phyloP scores from a whole-genome alignment of 225 moss, liverwort and hornwort species.

The Marchantia polymorpha region DNA sequence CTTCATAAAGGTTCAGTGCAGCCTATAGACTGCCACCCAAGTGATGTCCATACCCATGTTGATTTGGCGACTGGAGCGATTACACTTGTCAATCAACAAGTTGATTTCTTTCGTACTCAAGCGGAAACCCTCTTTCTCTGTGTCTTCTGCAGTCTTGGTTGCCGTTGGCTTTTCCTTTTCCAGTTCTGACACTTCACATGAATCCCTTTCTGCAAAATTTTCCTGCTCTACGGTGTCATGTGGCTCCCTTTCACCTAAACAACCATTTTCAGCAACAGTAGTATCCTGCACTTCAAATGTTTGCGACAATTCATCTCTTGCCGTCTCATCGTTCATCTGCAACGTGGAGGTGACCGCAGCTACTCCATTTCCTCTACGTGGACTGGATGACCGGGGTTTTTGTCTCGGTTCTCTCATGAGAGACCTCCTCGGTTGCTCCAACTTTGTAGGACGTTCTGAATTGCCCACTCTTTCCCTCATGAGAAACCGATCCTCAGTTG shows the following conservation, averaged over 20 bases:
- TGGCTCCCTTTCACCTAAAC: background rate
- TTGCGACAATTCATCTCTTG: background rate
- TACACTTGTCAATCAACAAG: constrained; percentile 23
- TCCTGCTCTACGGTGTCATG: background rate
- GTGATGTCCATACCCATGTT: constrained; percentile 32
- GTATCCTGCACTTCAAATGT: background rate
- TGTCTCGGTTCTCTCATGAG: background rate
- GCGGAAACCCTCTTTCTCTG: constrained; percentile 13
- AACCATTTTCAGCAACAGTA: background rate
- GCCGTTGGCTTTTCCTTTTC: background rate
- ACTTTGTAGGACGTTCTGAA: too few relatives aligned
- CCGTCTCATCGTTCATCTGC: background rate
- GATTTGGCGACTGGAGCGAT: constrained; percentile 35
- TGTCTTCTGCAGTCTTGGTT: background rate
- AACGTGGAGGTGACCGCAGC: background rate
- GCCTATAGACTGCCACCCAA: background rate
- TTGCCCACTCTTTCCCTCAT: too few relatives aligned
- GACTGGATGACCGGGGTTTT: background rate
- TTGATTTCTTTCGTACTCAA: constrained; percentile 26
- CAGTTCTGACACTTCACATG: background rate
- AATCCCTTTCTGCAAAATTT: background rate
- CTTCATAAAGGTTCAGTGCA: too few relatives aligned
- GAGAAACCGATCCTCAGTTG: too few relatives aligned
- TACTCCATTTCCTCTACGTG: background rate
- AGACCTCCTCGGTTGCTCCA: constrained; percentile 3